These are phyloP conservation scores for Suillus brevipes DNA, from an alignment of 768 basidiomycete genomes.

Conservation along the genomic window DNA sequence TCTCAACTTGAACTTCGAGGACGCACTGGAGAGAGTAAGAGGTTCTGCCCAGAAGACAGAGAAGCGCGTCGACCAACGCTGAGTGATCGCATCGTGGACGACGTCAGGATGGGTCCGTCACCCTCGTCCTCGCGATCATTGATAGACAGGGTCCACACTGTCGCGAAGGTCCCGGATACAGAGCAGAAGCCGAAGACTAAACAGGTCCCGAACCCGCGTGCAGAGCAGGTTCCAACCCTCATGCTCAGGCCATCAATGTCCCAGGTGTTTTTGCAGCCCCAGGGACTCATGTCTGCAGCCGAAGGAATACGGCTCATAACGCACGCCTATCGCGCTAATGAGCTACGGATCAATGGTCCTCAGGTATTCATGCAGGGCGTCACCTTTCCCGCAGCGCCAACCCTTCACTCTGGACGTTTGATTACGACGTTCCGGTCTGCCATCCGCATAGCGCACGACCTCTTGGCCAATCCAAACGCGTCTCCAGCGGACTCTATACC, in stretches of 20 bases:
- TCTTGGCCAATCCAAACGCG: no score
- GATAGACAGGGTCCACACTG: neutral
- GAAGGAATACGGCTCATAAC: neutral
- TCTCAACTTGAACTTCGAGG: neutral
- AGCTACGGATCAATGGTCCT: neutral
- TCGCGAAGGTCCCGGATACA: neutral
- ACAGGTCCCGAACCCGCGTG: neutral
- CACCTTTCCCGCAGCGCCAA: neutral
- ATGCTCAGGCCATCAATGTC: neutral
- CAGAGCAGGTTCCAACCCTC: neutral
- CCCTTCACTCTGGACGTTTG: no score
- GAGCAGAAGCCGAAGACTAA: neutral
- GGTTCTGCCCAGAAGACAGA: neutral
- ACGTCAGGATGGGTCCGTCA: neutral
- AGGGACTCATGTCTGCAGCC: neutral
- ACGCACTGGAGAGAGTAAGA: neutral
- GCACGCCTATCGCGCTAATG: neutral
- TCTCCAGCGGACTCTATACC: no score
- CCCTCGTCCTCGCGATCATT: neutral
- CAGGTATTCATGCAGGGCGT: neutral
- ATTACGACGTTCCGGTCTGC: no score
- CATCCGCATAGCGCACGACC: no score
- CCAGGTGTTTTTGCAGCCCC: neutral
- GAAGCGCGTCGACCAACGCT: neutral
- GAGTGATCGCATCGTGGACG: neutral